Evolutionary conservation across 768 basidiomycete species (phyloP).

Genomic region (Heimioporus sp.): DNA sequence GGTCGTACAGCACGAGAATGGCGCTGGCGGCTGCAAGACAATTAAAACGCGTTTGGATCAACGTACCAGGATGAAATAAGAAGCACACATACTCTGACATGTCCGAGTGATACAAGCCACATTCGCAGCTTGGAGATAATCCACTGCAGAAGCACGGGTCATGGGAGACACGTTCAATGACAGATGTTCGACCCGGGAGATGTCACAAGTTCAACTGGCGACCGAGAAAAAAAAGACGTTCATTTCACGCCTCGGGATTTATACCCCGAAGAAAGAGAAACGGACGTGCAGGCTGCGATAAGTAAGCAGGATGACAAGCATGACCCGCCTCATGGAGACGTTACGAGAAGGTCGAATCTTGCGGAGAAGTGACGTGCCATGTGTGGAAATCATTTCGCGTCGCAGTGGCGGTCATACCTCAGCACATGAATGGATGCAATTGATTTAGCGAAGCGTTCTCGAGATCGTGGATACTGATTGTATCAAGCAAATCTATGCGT

Average conservation of each 20-base stretch:
- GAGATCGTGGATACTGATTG: too few relatives aligned
- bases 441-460: neutral
- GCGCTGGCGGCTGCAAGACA: slow-evolving; percentile 7
- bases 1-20: slow-evolving; percentile 17
- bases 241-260: neutral
- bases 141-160: neutral
- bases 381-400: neutral
- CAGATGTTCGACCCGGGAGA: neutral
- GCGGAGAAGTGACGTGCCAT: neutral
- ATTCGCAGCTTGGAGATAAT: slow-evolving; percentile 1
- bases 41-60: neutral
- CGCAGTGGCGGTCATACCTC: slow-evolving; percentile 1
- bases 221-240: neutral
- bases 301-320: neutral
- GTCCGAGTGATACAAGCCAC: slow-evolving; percentile 3
- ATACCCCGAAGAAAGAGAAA: neutral
- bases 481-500: too few relatives aligned
- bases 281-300: too few relatives aligned
- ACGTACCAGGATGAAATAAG: neutral
- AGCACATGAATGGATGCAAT: neutral
- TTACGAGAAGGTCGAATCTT: neutral
- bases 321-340: neutral
- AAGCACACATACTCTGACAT: slow-evolving; percentile 11
- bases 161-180: neutral
- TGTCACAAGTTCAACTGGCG: neutral